A percentile compares a stretch with the other conserved stretches of the same genome.
Evolutionary conservation across 2,329 filamentous ascomycete species (phyloP).

Genomic region (Gremmenia infestans): DNA sequence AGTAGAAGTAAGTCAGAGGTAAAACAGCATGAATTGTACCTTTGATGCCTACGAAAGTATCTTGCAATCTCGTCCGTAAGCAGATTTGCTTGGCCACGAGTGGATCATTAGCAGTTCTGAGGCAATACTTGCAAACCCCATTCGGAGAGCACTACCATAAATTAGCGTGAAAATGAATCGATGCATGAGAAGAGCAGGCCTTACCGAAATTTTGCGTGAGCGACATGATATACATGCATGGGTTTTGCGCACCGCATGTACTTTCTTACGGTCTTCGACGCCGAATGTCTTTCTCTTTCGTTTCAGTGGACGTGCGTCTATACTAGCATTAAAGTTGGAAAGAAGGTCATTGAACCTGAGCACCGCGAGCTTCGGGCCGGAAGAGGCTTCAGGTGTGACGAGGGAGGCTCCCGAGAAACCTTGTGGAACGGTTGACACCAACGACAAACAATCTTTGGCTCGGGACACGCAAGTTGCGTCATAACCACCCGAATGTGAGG

Average conservation of each 20-base stretch:
- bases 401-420: too few species aligned
- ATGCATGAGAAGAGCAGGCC: background rate
- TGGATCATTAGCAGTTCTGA: slow-evolving; percentile 6
- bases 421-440: too few species aligned
- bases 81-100: slow-evolving; percentile 13
- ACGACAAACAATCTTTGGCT: too few species aligned
- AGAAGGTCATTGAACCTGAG: slow-evolving; percentile 6
- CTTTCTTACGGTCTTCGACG: slow-evolving; percentile 11
- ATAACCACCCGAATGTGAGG: too few species aligned
- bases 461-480: too few species aligned
- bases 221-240: slow-evolving; percentile 14
- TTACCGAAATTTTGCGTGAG: slow-evolving; percentile 15
- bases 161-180: background rate
- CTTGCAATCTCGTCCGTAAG: slow-evolving; percentile 14
- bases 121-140: slow-evolving; percentile 13
- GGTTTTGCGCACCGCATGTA: slow-evolving; percentile 10
- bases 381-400: too few species aligned
- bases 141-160: slow-evolving; percentile 11
- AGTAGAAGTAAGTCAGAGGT: background rate
- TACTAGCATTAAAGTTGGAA: slow-evolving; percentile 6
- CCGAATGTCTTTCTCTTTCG: slow-evolving; percentile 14
- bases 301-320: slow-evolving; percentile 2
- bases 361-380: too few species aligned
- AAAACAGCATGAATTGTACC: background rate
- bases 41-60: slow-evolving; percentile 15